These are phyloP conservation scores for Aureobasidium sp. DNA, from an alignment of 2,329 filamentous ascomycete genomes.

Conservation along the genomic window DNA sequence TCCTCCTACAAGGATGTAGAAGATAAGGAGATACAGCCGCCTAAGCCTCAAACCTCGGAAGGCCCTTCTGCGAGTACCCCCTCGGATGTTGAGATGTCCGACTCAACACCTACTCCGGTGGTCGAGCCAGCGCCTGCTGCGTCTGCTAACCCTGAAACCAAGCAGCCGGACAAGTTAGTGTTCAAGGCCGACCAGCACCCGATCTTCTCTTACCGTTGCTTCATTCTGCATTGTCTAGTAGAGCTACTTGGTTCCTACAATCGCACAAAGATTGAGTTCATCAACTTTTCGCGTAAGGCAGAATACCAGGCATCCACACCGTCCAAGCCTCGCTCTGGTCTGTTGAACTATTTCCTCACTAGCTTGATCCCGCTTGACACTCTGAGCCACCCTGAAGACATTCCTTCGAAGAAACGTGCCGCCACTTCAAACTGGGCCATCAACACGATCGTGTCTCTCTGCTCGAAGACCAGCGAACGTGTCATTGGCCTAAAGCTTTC, in stretches of 20 bases:
- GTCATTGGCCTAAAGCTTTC: slow-evolving; percentile 45
- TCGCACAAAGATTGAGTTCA: slow-evolving; percentile 93
- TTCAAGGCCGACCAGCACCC: slow-evolving; percentile 93
- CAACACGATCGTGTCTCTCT: slow-evolving; percentile 76
- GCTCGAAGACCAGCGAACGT: slow-evolving; percentile 79
- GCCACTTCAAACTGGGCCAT: slow-evolving; percentile 83
- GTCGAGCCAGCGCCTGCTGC: slow-evolving; percentile 33
- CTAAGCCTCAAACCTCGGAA: slow-evolving; percentile 38
- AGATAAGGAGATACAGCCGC: slow-evolving; percentile 58
- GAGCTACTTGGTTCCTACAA: slow-evolving; percentile 91
- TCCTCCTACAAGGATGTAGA: slow-evolving; percentile 89
- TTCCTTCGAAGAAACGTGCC: slow-evolving; percentile 73
- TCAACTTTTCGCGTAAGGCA: slow-evolving; percentile 94
- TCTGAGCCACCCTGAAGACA: slow-evolving; percentile 64
- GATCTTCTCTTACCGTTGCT: slow-evolving; percentile 94
- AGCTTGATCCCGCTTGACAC: slow-evolving; percentile 63
- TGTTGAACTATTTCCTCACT: slow-evolving; percentile 88
- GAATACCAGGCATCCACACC: slow-evolving; percentile 78
- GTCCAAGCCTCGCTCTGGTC: slow-evolving; percentile 85
- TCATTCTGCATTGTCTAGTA: slow-evolving; percentile 83
- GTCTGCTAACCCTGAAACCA: slow-evolving; percentile 21
- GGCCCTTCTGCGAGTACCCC: slow-evolving; percentile 30
- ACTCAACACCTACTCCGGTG: slow-evolving; percentile 21
- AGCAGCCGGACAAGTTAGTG: slow-evolving; percentile 61
- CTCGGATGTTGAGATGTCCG: slow-evolving; percentile 47